Percentiles rank a stretch among this genome's conserved stretches.
These are phyloP conservation scores for Kickxella alabastrina DNA, from an alignment of 192 early-diverging fungal species.

Conservation along the genomic window DNA sequence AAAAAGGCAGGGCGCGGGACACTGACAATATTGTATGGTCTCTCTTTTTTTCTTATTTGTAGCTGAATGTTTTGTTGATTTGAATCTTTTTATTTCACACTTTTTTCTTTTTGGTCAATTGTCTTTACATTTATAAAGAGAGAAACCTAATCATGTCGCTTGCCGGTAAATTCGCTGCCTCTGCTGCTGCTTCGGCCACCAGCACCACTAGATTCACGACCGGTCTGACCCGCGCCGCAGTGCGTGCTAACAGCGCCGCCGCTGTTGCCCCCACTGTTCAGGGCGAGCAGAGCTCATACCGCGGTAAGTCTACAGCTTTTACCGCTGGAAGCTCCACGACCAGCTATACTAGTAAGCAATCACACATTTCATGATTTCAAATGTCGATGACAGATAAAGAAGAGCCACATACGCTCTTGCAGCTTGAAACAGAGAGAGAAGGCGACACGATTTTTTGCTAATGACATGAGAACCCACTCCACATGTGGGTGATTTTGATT, in stretches of 20 bases:
- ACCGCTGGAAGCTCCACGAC: slow-evolving; percentile 31
- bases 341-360: slow-evolving; percentile 38
- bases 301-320: slow-evolving; percentile 30
- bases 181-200: slow-evolving; percentile 12
- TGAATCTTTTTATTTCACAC: slow-evolving; percentile 2
- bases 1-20: no score
- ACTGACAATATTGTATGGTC: not conserved
- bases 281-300: slow-evolving; percentile 22
- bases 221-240: slow-evolving; percentile 32
- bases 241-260: slow-evolving; percentile 20
- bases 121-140: no score
- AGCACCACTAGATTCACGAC: slow-evolving; percentile 50
- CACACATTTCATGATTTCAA: no score
- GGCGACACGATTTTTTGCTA: no score
- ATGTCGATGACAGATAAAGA: no score
- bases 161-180: slow-evolving; percentile 32
- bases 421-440: no score
- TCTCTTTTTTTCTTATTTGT: slow-evolving; percentile 8
- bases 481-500: no score
- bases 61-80: no score
- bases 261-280: slow-evolving; percentile 18
- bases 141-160: slow-evolving; percentile 47
- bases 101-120: not conserved
- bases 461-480: no score
- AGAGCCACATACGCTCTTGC: no score